Conservation (phyloP, 768 basidiomycete genomes). For the Pulveroboletus frians region DNA sequence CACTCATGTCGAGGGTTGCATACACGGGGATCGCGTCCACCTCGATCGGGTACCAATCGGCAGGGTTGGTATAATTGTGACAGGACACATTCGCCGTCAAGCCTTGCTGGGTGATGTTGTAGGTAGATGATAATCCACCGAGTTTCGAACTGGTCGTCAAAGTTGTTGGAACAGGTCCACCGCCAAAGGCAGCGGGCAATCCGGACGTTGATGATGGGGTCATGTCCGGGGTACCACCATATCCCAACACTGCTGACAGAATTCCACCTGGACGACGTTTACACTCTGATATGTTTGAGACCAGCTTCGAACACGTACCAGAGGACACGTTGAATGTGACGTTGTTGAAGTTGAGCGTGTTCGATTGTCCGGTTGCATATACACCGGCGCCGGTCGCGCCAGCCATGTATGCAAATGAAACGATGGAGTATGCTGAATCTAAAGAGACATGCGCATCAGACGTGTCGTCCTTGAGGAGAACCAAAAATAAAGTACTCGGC, state of each 20-base stretch:
- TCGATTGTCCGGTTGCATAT: background rate
- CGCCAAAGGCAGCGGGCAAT: background rate
- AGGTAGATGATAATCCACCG: background rate
- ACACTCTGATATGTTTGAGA: background rate
- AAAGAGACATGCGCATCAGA: no score
- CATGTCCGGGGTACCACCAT: background rate
- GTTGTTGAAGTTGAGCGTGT: background rate
- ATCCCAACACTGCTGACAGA: background rate
- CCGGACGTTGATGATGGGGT: background rate
- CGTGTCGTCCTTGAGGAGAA: no score
- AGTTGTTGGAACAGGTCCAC: background rate
- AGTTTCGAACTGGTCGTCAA: background rate
- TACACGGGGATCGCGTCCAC: background rate
- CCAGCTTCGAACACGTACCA: background rate
- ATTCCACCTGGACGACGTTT: background rate
- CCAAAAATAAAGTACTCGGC: no score
- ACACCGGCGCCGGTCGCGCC: background rate
- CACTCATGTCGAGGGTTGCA: background rate
- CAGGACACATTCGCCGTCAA: background rate
- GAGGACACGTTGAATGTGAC: background rate
- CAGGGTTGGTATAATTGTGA: background rate
- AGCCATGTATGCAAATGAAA: no score
- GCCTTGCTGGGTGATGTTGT: background rate
- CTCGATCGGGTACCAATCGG: background rate
- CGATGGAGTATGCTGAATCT: no score